Evolutionary conservation across 108 stramenopile species (phyloP), one percentile per base, ranked within the genome.

Genomic region (Seminavis robusta): DNA sequence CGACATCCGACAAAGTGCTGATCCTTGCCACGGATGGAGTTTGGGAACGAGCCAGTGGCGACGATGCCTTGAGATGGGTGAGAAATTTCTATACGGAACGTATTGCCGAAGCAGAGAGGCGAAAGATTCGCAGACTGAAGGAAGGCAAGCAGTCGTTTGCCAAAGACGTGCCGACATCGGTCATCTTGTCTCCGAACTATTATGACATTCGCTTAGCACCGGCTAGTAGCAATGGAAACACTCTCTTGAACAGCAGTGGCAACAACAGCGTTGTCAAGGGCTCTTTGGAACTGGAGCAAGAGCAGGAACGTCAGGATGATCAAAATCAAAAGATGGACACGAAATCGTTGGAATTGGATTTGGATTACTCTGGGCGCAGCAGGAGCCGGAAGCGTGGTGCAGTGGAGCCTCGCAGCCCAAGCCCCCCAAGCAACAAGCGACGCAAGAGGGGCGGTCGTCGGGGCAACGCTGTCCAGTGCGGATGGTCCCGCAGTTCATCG

Each of bases 21-120:
- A 78, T 87, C 23, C 66, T 93, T 47, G 85, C 86, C 5, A 84
- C 83, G 23, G 92, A 93, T 64, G 92, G 92, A 8, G 86, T 93
- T 8, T 93, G 88, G 88, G 92, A 93, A 59, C 78, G 85, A 21
- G 76, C 79, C 2, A 65, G 69, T 47, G 87, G 85, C 7, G 81
- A 87, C 45, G 84, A 84, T 55, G 71, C 83, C 6, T 41, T 86
- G 30, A 63, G 76, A 6, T 89, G 87, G 85, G 79, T 84, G 6
- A 20, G 86, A 36, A 86, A 79, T 40, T 86, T 79, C 47, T 86
- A 79, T 36, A 76, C 76, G 41, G 81, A 80, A 47, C 73, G 73
- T 0, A 80, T 83, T 29, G 81, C 81, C 16, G 68, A 80, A 51
- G 61, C 57, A 28, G 76, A 84, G 49, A 62, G 83, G 31, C 57